Conservation (phyloP, 2,329 filamentous ascomycete species). For the Neonectria punicea region DNA sequence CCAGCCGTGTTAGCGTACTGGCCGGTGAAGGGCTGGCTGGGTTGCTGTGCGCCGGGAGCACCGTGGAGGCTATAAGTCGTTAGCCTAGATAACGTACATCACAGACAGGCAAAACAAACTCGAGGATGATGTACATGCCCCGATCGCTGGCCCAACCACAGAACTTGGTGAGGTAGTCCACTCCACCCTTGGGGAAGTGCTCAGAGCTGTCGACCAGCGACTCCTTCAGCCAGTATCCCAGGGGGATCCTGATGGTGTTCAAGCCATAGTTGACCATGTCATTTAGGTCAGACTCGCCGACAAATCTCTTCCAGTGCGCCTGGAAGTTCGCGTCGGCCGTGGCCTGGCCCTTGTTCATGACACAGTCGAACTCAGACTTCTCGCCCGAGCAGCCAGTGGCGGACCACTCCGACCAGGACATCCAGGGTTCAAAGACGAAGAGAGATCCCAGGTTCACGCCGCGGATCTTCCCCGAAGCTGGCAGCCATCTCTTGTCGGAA, state of each 20-base stretch:
- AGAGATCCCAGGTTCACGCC: constrained; percentile 65
- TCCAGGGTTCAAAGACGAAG: constrained; percentile 66
- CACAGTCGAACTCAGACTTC: constrained; percentile 66
- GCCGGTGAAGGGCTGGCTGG: constrained; percentile 60
- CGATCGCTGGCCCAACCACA: constrained; percentile 60
- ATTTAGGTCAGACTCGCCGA: constrained; percentile 59
- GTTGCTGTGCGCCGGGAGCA: constrained; percentile 59
- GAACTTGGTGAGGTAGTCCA: constrained; percentile 58
- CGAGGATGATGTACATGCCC: constrained; percentile 64
- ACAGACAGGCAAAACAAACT: constrained; percentile 37
- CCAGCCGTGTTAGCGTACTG: constrained; percentile 49
- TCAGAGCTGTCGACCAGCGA: constrained; percentile 60
- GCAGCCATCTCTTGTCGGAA: constrained; percentile 26
- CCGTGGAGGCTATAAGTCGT: constrained; percentile 54
- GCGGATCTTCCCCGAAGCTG: constrained; percentile 54
- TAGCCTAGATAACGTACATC: background rate
- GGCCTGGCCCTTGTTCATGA: constrained; percentile 58
- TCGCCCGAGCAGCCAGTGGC: constrained; percentile 57
- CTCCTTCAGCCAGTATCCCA: constrained; percentile 67
- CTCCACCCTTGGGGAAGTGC: constrained; percentile 59
- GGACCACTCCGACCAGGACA: constrained; percentile 57
- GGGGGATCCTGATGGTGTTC: constrained; percentile 64
- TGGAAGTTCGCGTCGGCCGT: constrained; percentile 58
- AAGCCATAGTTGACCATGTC: constrained; percentile 61
- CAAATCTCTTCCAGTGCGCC: constrained; percentile 62